Percentiles rank a stretch among this genome's conserved stretches.
Evolutionary conservation across 352 stramenopile genomes (phyloP).

Genomic region (Phytopythium cucurbitacearum): DNA sequence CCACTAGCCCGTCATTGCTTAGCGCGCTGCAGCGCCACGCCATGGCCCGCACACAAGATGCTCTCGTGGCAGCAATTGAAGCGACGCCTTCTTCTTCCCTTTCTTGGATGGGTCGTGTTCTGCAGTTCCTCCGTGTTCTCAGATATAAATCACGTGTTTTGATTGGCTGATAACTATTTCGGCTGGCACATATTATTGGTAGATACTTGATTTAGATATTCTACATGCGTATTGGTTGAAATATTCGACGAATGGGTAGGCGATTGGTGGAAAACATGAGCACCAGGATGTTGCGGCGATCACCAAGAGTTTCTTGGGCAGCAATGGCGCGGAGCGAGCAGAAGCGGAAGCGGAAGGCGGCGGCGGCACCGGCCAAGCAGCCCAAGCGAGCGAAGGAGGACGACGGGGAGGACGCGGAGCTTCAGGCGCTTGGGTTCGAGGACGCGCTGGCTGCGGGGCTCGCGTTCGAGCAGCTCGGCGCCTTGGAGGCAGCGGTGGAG

Average conservation of each 20-base stretch:
- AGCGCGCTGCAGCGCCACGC: conserved; percentile 71
- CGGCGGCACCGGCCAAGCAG: conserved; percentile 8
- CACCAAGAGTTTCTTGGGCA: neutral
- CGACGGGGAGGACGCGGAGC: conserved; percentile 30
- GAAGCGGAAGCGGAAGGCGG: conserved; percentile 24
- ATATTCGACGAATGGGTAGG: neutral
- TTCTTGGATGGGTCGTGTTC: neutral
- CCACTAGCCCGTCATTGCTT: conserved; percentile 59
- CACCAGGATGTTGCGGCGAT: neutral
- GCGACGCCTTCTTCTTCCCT: too few species aligned
- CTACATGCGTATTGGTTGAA: neutral
- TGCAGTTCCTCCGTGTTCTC: neutral
- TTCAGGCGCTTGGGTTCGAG: conserved; percentile 45
- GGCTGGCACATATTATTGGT: neutral
- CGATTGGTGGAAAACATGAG: conserved; percentile 3
- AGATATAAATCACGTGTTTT: neutral
- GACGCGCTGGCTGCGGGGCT: conserved; percentile 58
- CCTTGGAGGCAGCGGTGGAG: conserved; percentile 37
- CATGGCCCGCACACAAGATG: conserved; percentile 11
- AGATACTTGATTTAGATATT: neutral
- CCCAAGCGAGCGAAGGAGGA: conserved; percentile 25
- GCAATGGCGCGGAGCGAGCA: conserved; percentile 41
- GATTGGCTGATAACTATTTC: conserved; percentile 6
- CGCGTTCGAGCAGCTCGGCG: conserved; percentile 59
- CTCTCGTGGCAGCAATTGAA: too few species aligned